Base-by-base conservation (phyloP, 1,284 basidiomycete species). In the Fomitopsis schrenkii region DNA sequence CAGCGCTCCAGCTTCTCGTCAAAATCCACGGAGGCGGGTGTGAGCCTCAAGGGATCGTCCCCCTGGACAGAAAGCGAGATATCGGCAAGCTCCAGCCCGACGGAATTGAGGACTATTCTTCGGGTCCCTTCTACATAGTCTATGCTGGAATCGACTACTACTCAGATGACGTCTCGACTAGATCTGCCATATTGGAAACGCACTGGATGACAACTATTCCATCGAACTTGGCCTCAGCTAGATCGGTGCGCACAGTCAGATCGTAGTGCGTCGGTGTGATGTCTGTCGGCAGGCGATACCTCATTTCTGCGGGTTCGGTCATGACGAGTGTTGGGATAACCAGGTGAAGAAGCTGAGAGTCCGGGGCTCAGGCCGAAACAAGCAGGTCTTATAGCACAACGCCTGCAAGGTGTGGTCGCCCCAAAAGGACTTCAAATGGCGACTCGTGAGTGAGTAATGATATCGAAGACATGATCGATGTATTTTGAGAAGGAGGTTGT, bases 231-330 rank as follows among this genome's bases (percentile, higher is more conserved):
- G 85, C 80, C 28, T 82, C 82, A 63, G 90, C 82, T 58, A 98
- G 83, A 76, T 97, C 91, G 2, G 95, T 96, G 72, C 84, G 88
- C 75, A 97, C 80, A 53, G 87, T 89, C 55, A 97, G 76, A 68
- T 90, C 91, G 76, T 97, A 98, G 75, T 96, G 93, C 22, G 77
- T 82, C 19, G 94, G 90, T 67, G 82, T 84, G 62, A 94, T 86
- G 67, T 87, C 80, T 9, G 82, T 83, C 10, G 93, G 93, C 56
- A 97, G 84, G 65, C 93, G 87, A 75, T 89, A 92, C 63, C 35
- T 26, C 8, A 35, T 30, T 12, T 36, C 33, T 33, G 50, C 50
- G 2, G 15, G 28, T 9, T 26, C 8, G 5, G 50, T 17, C 50
- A 53, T 53, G 17, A 15, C 30, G 50, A 33, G 14, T 22, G 48